Base-by-base conservation (phyloP, 2,329 filamentous ascomycete species). In the Aaosphaeria pasadenensis region DNA sequence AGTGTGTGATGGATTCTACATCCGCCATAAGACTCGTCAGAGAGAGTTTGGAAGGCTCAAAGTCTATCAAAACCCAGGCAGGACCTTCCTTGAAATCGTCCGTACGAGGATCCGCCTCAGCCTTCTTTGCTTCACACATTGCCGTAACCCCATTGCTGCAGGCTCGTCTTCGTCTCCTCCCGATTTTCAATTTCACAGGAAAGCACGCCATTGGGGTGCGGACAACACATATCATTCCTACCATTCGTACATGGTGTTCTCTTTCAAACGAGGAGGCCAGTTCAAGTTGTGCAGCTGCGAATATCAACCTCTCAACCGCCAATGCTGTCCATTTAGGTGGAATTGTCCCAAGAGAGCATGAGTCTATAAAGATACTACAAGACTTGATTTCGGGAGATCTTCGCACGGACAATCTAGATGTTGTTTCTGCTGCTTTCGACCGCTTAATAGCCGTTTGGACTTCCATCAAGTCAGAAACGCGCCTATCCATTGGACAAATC, bases 1-100 rank as follows among this genome's bases (percentile, higher is more conserved):
- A 96, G 69, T 95, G 87, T 60, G 79, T 92, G 4, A 81, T 96
- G 56, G 91, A 97, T 63, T 74, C 83, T 4, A 81, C 80, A 30
- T 85, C 94, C 51, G 77, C 96, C 40, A 74, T 79, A 29, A 81
- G 81, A 17, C 79, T 85, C 2, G 67, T 96, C 5, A 77, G 81
- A 50, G 77, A 76, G 31, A 71, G 78, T 0, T 66, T 94, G 7
- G 83, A 85, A 56, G 81, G 81, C 45, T 72, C 72, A 41, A 72
- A 76, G 13, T 76, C 62, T 33, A 57, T 55, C 3, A 57, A 67
- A 28, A 47, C 40, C 6, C 57, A 61, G 5, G 43, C 57, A 1
- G 62, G 56, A 45, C 52, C 56, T 49, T 48, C 49, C 6, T 54
- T 86, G 44, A 86, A 84, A 59, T 78, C 89, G 52, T 74, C 84